Evolutionary conservation across 2,329 filamentous ascomycete genomes (phyloP), one percentile per base, ranked within the genome.

Genomic region (Colletotrichum sidae): DNA sequence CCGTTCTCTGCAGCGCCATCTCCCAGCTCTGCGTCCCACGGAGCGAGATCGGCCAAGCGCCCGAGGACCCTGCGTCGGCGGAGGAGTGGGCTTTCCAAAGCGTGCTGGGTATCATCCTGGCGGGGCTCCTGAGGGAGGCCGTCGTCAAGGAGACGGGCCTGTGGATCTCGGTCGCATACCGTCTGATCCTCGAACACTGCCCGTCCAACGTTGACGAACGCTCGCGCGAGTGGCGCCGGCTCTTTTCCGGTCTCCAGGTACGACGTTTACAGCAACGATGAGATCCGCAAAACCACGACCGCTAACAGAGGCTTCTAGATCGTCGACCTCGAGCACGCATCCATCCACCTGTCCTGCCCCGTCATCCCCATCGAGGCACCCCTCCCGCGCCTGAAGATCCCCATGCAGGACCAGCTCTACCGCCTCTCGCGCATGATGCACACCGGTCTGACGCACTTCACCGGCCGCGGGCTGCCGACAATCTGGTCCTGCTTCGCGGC

Each of bases 371-470:
- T 79, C 12, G 75, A 77, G 39, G 74, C 80, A 1, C 80, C 79
- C 1, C 70, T 80, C 2, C 68, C 74, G 0, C 70, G 74, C 5
- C 73, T 82, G 7, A 76, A 77, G 42, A 75, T 74, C 4, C 76
- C 78, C 1, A 71, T 74, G 10, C 74, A 75, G 47, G 79, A 81
- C 60, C 79, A 79, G 17, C 74, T 81, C 3, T 79, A 80, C 45
- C 72, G 76, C 6, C 71, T 82, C 0, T 80, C 79, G 2, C 74
- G 78, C 13, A 81, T 82, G 78, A 81, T 82, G 79, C 78, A 82
- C 55, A 79, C 75, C 0, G 79, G 80, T 0, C 67, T 81, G 4
- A 76, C 74, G 3, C 77, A 80, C 54, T 82, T 82, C 56, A 78
- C 79, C 1, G 79, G 79, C 0, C 71, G 79, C 8, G 75, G 79